Conservation (phyloP, 371 early-diverging fungal species). For the Conidiobolus coronatus region DNA sequence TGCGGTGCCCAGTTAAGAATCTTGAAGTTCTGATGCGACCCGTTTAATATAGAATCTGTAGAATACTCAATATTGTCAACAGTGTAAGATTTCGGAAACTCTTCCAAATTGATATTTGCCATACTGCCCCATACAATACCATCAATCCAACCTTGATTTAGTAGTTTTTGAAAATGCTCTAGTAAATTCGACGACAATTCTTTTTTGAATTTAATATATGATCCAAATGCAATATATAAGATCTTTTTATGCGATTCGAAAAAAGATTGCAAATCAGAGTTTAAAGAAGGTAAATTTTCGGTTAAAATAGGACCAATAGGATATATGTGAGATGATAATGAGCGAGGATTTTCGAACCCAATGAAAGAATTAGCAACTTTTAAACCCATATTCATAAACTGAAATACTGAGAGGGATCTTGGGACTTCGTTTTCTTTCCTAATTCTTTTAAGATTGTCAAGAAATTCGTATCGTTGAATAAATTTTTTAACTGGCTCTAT, state of each 20-base stretch:
- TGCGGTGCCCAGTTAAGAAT: slow-evolving; percentile 4
- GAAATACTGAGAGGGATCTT: no score
- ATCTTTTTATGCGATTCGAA: background rate
- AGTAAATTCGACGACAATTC: background rate
- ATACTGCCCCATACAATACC: slow-evolving; percentile 1
- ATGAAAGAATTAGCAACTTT: background rate
- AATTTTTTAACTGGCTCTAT: no score
- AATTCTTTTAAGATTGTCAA: no score
- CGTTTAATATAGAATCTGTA: background rate
- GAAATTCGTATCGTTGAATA: no score
- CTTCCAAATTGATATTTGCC: background rate
- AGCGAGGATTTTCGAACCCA: background rate
- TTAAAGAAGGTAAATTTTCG: background rate
- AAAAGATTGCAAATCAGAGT: background rate
- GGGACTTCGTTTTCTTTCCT: no score
- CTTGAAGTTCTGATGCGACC: background rate
- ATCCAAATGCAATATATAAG: slow-evolving; percentile 1
- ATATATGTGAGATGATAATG: background rate
- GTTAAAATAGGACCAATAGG: background rate
- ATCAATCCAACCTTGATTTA: background rate
- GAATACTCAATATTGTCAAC: no score
- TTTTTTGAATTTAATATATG: background rate
- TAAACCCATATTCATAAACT: no score
- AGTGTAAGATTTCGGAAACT: background rate
- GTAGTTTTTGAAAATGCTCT: no score